Evolutionary conservation across 2,329 filamentous ascomycete genomes (phyloP), one percentile per base, ranked within the genome.

Genomic region (Alternaria postmessia): DNA sequence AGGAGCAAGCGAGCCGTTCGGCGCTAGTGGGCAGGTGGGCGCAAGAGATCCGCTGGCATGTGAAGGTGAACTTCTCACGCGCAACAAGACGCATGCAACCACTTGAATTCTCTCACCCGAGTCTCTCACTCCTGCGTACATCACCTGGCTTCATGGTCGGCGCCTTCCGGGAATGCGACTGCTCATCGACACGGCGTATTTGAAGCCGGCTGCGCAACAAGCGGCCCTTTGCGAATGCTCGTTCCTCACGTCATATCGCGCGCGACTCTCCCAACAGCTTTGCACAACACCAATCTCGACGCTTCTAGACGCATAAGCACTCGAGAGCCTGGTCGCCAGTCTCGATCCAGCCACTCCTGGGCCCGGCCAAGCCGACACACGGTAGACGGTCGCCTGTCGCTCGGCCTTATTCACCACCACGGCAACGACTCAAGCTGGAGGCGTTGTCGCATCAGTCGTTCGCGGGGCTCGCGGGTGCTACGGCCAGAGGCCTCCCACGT

Each of bases 391-490:
- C 12, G 32, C 32, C 47, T 28, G 12, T 49, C 34, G 42, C 39
- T 46, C 51, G 16, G 46, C 46, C 46, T 22, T 16, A 11, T 22
- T 8, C 36, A 12, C 11, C 24, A 52, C 48, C 22, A 38, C 32
- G 5, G 32, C 53, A 41, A 48, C 26, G 39, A 14, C 26, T 26
- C 58, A 61, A 52, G 54, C 54, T 78, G 75, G 75, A 70, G 70
- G 65, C 64, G 7, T 61, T 72, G 47, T 68, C 62, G 59, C 56
- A 65, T 16, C 64, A 59, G 42, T 63, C 67, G 65, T 62, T 64
- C 61, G 64, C 66, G 69, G 65, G 65, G 60, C 62, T 68, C 66
- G 74, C 64, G 66, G 67, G 64, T 63, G 67, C 61, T 59, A 57
- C 63, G 61, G 67, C 66, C 63, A 72, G 57, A 65, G 60, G 67